A percentile compares a stretch with the other conserved stretches of the same genome.
Conservation (phyloP, 2,329 filamentous ascomycete genomes). For the Elsinoe fawcettii region DNA sequence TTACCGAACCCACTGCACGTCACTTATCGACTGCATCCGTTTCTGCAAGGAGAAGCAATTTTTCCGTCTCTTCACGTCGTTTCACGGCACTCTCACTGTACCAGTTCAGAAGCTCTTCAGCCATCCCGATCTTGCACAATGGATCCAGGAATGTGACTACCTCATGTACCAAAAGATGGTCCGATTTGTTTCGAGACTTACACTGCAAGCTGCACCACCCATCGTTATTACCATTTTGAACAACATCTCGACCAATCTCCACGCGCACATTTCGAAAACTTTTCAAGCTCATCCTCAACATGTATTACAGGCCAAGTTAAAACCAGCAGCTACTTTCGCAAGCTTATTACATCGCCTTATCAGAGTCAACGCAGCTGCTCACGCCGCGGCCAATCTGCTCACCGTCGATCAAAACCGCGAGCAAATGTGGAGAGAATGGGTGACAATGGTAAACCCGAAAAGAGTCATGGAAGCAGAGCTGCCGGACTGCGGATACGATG, state of each 20-base stretch:
- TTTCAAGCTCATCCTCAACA: slow-evolving; percentile 80
- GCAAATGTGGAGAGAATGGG: slow-evolving; percentile 93
- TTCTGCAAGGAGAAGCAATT: slow-evolving; percentile 97
- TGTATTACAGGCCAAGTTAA: slow-evolving; percentile 77
- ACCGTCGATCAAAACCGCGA: slow-evolving; percentile 82
- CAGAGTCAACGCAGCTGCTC: slow-evolving; percentile 85
- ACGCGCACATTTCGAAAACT: slow-evolving; percentile 72
- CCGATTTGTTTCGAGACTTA: slow-evolving; percentile 78
- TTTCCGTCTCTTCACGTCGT: slow-evolving; percentile 88
- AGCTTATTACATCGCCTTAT: slow-evolving; percentile 78
- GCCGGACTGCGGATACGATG: slow-evolving; percentile 46
- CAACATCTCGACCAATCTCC: slow-evolving; percentile 74
- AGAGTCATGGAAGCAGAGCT: slow-evolving; percentile 50
- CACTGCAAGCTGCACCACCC: slow-evolving; percentile 83
- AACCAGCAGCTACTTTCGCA: slow-evolving; percentile 81
- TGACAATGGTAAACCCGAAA: slow-evolving; percentile 52
- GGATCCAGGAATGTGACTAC: slow-evolving; percentile 95
- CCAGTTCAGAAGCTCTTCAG: slow-evolving; percentile 89
- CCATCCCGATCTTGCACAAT: slow-evolving; percentile 70
- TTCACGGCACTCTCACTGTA: slow-evolving; percentile 92
- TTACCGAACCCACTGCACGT: slow-evolving; percentile 92
- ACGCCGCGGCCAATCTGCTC: slow-evolving; percentile 88
- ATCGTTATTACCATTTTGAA: slow-evolving; percentile 78
- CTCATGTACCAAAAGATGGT: slow-evolving; percentile 97
- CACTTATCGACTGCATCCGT: slow-evolving; percentile 86